Evolutionary conservation across 2,329 filamentous ascomycete species (phyloP).

Genomic region (Knoxdaviesia proteae): DNA sequence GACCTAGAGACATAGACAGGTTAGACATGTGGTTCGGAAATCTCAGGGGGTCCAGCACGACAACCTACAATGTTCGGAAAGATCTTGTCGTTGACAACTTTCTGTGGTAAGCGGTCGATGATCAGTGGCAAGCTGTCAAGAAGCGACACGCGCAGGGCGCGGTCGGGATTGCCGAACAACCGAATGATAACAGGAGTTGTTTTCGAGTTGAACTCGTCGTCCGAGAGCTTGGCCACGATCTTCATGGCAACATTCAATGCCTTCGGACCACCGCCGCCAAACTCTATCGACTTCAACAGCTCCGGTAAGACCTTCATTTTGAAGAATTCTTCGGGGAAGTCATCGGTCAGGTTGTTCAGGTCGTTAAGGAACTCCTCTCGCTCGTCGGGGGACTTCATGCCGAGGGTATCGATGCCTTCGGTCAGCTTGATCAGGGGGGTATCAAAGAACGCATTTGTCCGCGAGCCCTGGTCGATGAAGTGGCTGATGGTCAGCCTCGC

Average conservation of each 20-base stretch:
- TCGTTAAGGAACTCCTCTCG: slow-evolving; percentile 67
- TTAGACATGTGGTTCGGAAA: slow-evolving; percentile 9
- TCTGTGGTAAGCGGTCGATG: slow-evolving; percentile 77
- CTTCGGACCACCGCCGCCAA: slow-evolving; percentile 84
- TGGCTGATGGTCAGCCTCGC: slow-evolving; percentile 62
- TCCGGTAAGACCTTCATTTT: slow-evolving; percentile 93
- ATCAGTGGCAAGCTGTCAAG: slow-evolving; percentile 75
- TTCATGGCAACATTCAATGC: slow-evolving; percentile 78
- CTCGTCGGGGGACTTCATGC: slow-evolving; percentile 68
- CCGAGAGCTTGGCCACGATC: slow-evolving; percentile 67
- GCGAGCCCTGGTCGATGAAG: slow-evolving; percentile 75
- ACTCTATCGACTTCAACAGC: slow-evolving; percentile 95
- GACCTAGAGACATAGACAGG: slow-evolving; percentile 26
- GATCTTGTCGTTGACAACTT: slow-evolving; percentile 85
- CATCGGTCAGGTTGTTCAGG: slow-evolving; percentile 68
- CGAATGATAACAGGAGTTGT: slow-evolving; percentile 74
- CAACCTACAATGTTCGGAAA: slow-evolving; percentile 67
- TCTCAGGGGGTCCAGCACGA: not conserved
- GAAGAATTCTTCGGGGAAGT: slow-evolving; percentile 96
- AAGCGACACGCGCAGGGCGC: slow-evolving; percentile 76
- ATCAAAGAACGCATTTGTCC: slow-evolving; percentile 74
- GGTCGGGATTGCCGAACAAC: slow-evolving; percentile 75
- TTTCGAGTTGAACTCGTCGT: slow-evolving; percentile 72
- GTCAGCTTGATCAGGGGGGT: slow-evolving; percentile 81
- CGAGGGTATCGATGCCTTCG: slow-evolving; percentile 79